Conservation (phyloP, 768 basidiomycete genomes). For the Phallus indusiatus region DNA sequence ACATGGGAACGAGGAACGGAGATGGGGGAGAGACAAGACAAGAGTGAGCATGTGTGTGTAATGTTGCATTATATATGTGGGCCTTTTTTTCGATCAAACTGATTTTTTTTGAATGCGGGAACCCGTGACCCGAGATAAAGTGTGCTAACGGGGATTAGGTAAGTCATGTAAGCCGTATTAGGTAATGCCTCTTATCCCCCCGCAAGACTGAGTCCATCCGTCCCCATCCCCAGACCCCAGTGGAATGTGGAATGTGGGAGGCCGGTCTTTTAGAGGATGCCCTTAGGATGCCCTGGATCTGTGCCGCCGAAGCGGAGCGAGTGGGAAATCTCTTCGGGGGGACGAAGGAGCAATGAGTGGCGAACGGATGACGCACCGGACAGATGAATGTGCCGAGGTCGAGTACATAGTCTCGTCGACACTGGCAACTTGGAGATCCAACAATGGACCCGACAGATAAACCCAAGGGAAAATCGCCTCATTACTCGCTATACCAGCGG, state of each 20-base stretch:
- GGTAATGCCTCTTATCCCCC: too few species aligned
- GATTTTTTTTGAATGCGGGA: neutral
- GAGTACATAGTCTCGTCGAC: too few species aligned
- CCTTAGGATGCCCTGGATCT: neutral
- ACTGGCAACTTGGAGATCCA: too few species aligned
- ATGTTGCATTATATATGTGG: neutral
- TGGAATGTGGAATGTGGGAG: too few species aligned
- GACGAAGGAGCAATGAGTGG: neutral
- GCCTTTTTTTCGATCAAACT: neutral
- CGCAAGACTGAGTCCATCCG: too few species aligned
- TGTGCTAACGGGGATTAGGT: too few species aligned
- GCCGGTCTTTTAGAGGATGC: neutral
- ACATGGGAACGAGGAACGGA: slow-evolving; percentile 9
- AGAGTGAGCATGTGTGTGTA: neutral
- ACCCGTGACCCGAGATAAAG: neutral
- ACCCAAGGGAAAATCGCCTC: slow-evolving; percentile 36
- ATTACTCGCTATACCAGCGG: slow-evolving; percentile 43
- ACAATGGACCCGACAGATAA: slow-evolving; percentile 40
- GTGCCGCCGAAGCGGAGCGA: neutral
- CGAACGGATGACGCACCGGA: neutral
- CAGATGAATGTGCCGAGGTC: neutral
- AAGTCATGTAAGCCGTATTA: too few species aligned
- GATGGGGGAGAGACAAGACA: neutral
- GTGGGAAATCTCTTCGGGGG: neutral
- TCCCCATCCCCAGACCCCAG: too few species aligned